Conservation (phyloP, 805 yeast genomes). For the Wickerhamomyces tratensis region DNA sequence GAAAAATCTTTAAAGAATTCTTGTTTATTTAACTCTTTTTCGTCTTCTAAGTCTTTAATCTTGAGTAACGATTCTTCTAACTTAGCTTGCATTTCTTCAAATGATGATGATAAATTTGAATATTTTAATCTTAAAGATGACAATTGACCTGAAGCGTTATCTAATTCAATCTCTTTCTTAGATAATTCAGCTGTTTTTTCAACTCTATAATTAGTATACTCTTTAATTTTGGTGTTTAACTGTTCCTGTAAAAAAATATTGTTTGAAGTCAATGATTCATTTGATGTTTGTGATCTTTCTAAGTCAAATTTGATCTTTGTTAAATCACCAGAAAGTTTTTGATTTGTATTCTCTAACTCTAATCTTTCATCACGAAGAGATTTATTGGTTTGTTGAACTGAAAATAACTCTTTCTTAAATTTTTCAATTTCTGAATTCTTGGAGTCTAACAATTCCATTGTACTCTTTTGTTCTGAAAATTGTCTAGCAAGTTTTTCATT, state of each 20-base stretch:
- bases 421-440: slow-evolving; percentile 26
- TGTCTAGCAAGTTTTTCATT: slow-evolving; percentile 7
- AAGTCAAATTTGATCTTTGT: slow-evolving; percentile 22
- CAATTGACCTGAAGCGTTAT: slow-evolving; percentile 19
- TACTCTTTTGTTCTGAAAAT: slow-evolving; percentile 19
- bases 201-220: slow-evolving; percentile 19
- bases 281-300: slow-evolving; percentile 30
- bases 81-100: slow-evolving; percentile 25
- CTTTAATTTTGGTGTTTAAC: slow-evolving; percentile 22
- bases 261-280: slow-evolving; percentile 23
- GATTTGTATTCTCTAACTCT: slow-evolving; percentile 27
- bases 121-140: slow-evolving; percentile 16
- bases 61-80: slow-evolving; percentile 34
- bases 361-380: slow-evolving; percentile 29
- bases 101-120: slow-evolving; percentile 24
- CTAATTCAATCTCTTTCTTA: slow-evolving; percentile 19
- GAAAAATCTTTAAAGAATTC: slow-evolving; percentile 48
- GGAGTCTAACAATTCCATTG: slow-evolving; percentile 24
- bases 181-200: slow-evolving; percentile 18
- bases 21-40: slow-evolving; percentile 31
- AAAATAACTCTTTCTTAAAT: slow-evolving; percentile 28
- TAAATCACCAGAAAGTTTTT: slow-evolving; percentile 16
- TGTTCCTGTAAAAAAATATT: background rate
- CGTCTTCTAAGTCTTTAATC: slow-evolving; percentile 37
- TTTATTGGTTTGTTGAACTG: slow-evolving; percentile 24